Percentiles rank a stretch among this genome's conserved stretches.
phyloP scores from a whole-genome alignment of 768 basidiomycete species.

The Termitomyces sp. region DNA sequence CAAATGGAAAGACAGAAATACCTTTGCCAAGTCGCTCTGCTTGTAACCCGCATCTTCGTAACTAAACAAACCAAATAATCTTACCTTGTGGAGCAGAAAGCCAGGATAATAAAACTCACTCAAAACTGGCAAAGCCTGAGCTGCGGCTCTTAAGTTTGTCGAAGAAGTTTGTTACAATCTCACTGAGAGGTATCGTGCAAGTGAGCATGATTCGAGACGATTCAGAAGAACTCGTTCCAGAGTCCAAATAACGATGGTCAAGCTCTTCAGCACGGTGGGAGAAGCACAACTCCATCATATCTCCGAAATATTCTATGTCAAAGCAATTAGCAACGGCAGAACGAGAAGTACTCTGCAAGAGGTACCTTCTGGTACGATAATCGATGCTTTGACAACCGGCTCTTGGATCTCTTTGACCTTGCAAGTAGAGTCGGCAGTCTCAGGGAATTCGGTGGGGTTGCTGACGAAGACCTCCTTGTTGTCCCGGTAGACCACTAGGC shows the following conservation, averaged over 20 bases:
- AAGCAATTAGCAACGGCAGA: background rate
- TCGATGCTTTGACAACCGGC: conserved; percentile 88
- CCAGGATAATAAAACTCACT: conserved; percentile 40
- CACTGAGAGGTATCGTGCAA: conserved; percentile 81
- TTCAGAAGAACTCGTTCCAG: conserved; percentile 28
- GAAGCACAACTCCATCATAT: conserved; percentile 94
- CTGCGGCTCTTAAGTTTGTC: conserved; percentile 90
- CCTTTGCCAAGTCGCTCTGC: conserved; percentile 78
- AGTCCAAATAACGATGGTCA: conserved; percentile 80
- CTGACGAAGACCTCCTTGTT: conserved; percentile 61
- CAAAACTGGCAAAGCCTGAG: conserved; percentile 89
- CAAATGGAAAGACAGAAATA: conserved; percentile 19
- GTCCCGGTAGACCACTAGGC: conserved; percentile 70
- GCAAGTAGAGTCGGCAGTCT: conserved; percentile 54
- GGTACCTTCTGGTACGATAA: conserved; percentile 88
- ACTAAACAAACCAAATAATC: conserved; percentile 32
- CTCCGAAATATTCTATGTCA: conserved; percentile 80
- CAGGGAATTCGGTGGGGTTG: conserved; percentile 96
- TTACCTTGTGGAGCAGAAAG: background rate
- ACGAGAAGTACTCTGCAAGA: conserved; percentile 4
- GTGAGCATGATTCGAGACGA: conserved; percentile 74
- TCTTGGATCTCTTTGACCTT: conserved; percentile 80
- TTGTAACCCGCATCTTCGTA: conserved; percentile 94
- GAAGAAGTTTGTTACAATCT: conserved; percentile 95
- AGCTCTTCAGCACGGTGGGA: conserved; percentile 78